Percentiles rank a stretch among this genome's conserved stretches.
Conservation (phyloP, 1,284 basidiomycete species). For the Austroboletus rostrupii region DNA sequence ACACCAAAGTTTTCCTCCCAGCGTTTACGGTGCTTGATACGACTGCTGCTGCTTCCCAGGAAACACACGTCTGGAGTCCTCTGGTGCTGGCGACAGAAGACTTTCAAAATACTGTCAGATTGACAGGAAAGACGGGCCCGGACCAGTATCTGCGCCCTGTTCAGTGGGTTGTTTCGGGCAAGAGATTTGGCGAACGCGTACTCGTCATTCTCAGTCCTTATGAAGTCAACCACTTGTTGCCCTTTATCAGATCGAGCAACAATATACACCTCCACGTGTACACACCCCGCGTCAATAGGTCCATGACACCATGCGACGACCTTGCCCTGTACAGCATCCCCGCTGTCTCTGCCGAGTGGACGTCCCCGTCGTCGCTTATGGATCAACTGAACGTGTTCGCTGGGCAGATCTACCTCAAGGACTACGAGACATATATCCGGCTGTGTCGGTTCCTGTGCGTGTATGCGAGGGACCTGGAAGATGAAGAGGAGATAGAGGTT, state of each 20-base stretch:
- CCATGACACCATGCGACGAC: not conserved
- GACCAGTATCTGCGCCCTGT: constrained; percentile 41
- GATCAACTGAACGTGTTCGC: too few species aligned
- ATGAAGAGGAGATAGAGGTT: not conserved
- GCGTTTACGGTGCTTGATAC: constrained; percentile 12
- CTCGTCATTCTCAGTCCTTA: constrained; percentile 44
- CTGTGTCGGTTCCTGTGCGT: not conserved
- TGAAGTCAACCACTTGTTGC: constrained; percentile 42
- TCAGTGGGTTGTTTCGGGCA: constrained; percentile 41
- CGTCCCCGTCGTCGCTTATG: not conserved
- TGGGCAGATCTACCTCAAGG: too few species aligned
- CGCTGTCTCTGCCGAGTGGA: not conserved
- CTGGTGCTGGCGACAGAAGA: constrained; percentile 29
- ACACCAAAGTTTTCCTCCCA: constrained; percentile 4
- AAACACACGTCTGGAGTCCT: constrained; percentile 19
- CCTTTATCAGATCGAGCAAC: constrained; percentile 3
- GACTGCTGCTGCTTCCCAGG: constrained; percentile 9
- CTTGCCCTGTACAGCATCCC: not conserved
- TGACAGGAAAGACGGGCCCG: not conserved
- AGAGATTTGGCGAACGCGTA: not conserved
- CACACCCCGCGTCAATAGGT: not conserved
- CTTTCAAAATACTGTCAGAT: constrained; percentile 19
- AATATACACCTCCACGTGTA: not conserved
- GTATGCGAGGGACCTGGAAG: constrained; percentile 19
- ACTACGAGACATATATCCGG: not conserved